A percentile compares a stretch with the other conserved stretches of the same genome.
Conservation (phyloP, 495 filamentous ascomycete genomes). For the Sabuloglossum arenarium region DNA sequence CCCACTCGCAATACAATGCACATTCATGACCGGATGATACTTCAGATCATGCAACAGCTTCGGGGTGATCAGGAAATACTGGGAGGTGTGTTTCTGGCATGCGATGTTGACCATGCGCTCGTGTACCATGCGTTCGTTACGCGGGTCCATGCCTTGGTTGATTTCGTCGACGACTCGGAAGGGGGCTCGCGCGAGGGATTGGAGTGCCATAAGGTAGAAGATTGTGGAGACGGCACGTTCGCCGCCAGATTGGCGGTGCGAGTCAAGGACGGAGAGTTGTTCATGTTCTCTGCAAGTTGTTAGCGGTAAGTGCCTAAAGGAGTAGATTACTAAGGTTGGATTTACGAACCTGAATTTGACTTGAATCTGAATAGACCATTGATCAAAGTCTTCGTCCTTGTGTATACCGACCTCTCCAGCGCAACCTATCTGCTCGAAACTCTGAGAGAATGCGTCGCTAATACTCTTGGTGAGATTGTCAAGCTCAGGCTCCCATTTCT, state of each 20-base stretch:
- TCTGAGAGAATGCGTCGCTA: slow-evolving; percentile 71
- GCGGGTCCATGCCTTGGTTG: slow-evolving; percentile 98
- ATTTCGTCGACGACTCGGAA: slow-evolving; percentile 99
- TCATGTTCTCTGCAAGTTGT: slow-evolving; percentile 43
- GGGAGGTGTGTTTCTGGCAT: slow-evolving; percentile 43
- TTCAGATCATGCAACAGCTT: slow-evolving; percentile 71
- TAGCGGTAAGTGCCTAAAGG: background rate
- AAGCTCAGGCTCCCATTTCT: slow-evolving; percentile 63
- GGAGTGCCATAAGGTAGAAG: slow-evolving; percentile 97
- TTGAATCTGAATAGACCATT: slow-evolving; percentile 83
- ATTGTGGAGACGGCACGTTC: slow-evolving; percentile 94
- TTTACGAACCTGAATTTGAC: slow-evolving; percentile 67
- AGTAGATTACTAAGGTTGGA: background rate
- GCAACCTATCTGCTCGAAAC: slow-evolving; percentile 83
- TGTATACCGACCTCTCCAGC: slow-evolving; percentile 75
- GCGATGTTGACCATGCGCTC: slow-evolving; percentile 91
- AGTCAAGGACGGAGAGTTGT: slow-evolving; percentile 59
- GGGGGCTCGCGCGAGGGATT: slow-evolving; percentile 82
- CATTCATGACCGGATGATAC: slow-evolving; percentile 77
- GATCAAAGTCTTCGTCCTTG: slow-evolving; percentile 71
- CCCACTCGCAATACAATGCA: slow-evolving; percentile 84
- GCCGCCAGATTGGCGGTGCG: slow-evolving; percentile 87
- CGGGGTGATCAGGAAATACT: slow-evolving; percentile 97
- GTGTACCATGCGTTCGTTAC: slow-evolving; percentile 95
- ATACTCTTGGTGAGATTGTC: slow-evolving; percentile 62